These are phyloP conservation scores for Salix udensis DNA, from an alignment of 345 rosid species.

Conservation along the genomic window DNA sequence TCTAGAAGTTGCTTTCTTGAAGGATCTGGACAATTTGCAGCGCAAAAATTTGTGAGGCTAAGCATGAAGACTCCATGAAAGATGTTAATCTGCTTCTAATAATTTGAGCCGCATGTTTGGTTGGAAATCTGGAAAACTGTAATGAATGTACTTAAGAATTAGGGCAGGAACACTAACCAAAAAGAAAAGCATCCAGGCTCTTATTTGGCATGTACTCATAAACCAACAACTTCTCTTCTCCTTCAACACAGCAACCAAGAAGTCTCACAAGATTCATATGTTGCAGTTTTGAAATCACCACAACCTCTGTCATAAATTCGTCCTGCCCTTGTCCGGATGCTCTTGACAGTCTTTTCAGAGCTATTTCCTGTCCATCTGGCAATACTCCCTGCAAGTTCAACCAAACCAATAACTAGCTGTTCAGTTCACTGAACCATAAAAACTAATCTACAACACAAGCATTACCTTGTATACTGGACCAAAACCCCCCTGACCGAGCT, in stretches of 20 bases:
- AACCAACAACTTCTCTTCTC: constrained; percentile 33
- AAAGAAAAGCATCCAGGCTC: constrained; percentile 27
- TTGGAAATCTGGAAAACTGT: no score
- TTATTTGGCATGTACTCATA: constrained; percentile 39
- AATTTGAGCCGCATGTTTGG: constrained; percentile 2
- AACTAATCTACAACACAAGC: background rate
- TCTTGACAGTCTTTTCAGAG: constrained; percentile 35
- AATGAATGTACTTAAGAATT: background rate
- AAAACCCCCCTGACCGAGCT: constrained; percentile 44
- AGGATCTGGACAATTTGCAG: no score
- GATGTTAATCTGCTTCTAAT: constrained; percentile 4
- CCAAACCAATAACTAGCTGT: background rate
- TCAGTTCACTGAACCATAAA: background rate
- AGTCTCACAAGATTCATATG: constrained; percentile 38
- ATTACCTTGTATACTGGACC: constrained; percentile 43
- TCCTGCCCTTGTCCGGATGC: constrained; percentile 28
- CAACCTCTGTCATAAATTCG: constrained; percentile 42
- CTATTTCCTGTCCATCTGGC: constrained; percentile 33
- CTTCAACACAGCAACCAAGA: constrained; percentile 32
- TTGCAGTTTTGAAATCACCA: constrained; percentile 38
- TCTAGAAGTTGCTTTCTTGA: background rate
- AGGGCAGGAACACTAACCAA: background rate
- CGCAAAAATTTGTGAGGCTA: constrained; percentile 5
- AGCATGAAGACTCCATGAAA: constrained; percentile 8
- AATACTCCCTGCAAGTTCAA: constrained; percentile 12